Percentiles rank a stretch among this genome's conserved stretches.
These are phyloP conservation scores for Chenopodium quinoa DNA, from an alignment of 148 eudicot genomes.

Conservation along the genomic window DNA sequence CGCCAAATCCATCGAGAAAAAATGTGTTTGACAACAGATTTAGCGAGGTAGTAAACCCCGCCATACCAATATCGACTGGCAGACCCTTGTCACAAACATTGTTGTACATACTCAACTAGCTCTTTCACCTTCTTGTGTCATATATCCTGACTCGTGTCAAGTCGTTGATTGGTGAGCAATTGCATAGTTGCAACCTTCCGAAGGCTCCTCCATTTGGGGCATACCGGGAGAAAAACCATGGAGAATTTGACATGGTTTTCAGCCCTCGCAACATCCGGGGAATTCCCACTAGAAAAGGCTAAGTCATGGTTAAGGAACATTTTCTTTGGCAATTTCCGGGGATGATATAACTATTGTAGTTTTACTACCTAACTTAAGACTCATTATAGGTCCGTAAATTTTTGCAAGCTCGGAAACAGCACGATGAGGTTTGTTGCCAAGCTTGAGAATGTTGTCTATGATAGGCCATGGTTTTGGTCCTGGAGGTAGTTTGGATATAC, in stretches of 20 bases:
- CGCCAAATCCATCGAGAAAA: constrained; percentile 29
- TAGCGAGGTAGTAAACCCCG: constrained; percentile 25
- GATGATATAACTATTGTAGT: constrained; percentile 45
- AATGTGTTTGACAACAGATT: constrained; percentile 32
- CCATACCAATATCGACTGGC: constrained; percentile 29
- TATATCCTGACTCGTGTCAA: constrained; percentile 21
- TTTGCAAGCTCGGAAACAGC: constrained; percentile 37
- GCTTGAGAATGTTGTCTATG: constrained; percentile 39
- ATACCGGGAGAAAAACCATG: constrained; percentile 24
- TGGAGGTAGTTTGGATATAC: constrained; percentile 38
- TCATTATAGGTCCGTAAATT: constrained; percentile 42
- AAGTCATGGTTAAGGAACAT: constrained; percentile 29
- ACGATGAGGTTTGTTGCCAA: constrained; percentile 38
- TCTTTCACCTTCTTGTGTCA: constrained; percentile 33
- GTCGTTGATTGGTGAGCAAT: constrained; percentile 24
- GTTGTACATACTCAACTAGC: constrained; percentile 17
- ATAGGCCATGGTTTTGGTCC: constrained; percentile 48
- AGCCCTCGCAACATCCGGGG: constrained; percentile 3
- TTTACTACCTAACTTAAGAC: constrained; percentile 42
- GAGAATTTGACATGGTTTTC: constrained; percentile 20
- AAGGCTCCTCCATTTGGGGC: constrained; percentile 26
- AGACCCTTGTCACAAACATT: constrained; percentile 5
- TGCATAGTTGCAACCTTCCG: constrained; percentile 23
- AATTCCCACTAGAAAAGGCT: constrained; percentile 16
- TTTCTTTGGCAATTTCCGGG: constrained; percentile 25